Base-by-base conservation (phyloP, 805 yeast genomes). In the Wickerhamomyces mucosus region DNA sequence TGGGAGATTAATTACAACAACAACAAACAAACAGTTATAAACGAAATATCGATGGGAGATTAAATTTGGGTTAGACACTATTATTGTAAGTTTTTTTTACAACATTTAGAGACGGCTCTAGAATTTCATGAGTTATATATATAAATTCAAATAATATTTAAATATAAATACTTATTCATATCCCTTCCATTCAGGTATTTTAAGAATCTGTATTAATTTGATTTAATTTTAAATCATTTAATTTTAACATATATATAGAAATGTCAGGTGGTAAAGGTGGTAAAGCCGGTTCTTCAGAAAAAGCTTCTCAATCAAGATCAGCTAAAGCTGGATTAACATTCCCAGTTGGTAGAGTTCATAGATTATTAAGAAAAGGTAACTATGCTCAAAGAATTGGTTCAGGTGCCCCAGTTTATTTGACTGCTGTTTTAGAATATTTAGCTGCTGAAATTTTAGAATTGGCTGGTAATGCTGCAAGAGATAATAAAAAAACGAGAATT, bases 281-380 rank as follows among this genome's bases (percentile, higher is more conserved):
- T 60, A 88, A 88, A 71, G 95, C 96, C 59, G 94, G 95, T 58
- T 72, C 94, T 50, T 66, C 94, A 53, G 88, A 85, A 62, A 89
- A 89, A 70, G 86, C 94, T 56, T 80, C 96, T 59, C 92, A 89
- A 72, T 82, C 96, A 36, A 85, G 97, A 78, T 89, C 97, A 51
- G 79, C 96, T 45, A 89, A 86, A 75, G 96, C 97, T 59, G 97
- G 96, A 65, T 77, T 89, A 59, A 84, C 94, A 55, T 89, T 89
- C 94, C 97, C 97, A 71, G 97, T 89, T 50, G 97, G 97, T 66
- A 88, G 97, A 78, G 92, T 89, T 52, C 96, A 89, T 74, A 79
- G 96, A 71, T 75, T 88, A 53, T 69, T 89, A 58, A 84, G 94
- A 78, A 85, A 81, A 69, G 96, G 95, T 63, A 84, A 88, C 79